Base-by-base conservation (phyloP, 257 asterid genomes). In the Vinca minor region DNA sequence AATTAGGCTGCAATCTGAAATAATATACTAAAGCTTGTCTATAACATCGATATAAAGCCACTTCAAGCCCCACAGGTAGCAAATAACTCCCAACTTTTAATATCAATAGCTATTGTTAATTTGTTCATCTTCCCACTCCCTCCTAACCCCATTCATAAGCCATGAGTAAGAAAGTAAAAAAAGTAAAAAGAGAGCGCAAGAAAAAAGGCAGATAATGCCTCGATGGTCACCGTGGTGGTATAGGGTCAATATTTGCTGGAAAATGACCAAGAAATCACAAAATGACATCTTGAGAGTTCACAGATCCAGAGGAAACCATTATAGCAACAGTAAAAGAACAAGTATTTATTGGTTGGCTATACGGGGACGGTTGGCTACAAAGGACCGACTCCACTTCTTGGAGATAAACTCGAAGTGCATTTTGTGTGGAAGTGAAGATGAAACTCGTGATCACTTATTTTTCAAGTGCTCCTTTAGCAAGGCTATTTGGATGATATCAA, bases 331-430 rank as follows among this genome's bases (percentile, higher is more conserved):
- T 36, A 9, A 36, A 17, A 59, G 21, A 28, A 49, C 31, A 34
- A 7, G 25, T 14, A 52, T 62, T 18, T 64, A 52, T 36, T 71
- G n/a, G n/a, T n/a, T n/a, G n/a, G n/a, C n/a, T n/a, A n/a, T n/a
- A n/a, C n/a, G n/a, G n/a, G n/a, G n/a, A n/a, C n/a, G n/a, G n/a
- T n/a, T n/a, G n/a, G n/a, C n/a, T n/a, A n/a, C n/a, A n/a, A n/a
- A n/a, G n/a, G n/a, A n/a, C n/a, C n/a, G n/a, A n/a, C n/a, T n/a
- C n/a, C n/a, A n/a, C n/a, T n/a, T n/a, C n/a, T n/a, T n/a, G n/a
- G n/a, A n/a, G n/a, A n/a, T n/a, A n/a, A n/a, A n/a, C n/a, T n/a
- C n/a, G n/a, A n/a, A n/a, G n/a, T n/a, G n/a, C n/a, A n/a, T n/a
- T n/a, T n/a, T n/a, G n/a, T n/a, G n/a, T n/a, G n/a, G n/a, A n/a